These are phyloP conservation scores for Penicillium sp. DNA, from an alignment of 2,329 filamentous ascomycete genomes.

Conservation along the genomic window DNA sequence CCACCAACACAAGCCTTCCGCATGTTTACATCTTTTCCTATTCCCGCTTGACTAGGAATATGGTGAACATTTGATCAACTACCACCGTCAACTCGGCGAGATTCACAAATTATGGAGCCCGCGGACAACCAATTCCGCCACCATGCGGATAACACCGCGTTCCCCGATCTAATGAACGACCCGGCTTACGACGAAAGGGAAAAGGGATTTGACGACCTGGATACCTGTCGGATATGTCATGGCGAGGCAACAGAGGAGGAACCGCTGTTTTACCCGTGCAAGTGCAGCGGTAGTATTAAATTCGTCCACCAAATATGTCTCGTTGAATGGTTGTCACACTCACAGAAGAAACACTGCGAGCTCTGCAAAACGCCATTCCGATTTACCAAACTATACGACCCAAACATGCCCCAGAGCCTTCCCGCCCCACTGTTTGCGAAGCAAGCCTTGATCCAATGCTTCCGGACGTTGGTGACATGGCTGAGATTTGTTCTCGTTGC, in stretches of 20 bases:
- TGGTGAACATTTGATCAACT: conserved; percentile 24
- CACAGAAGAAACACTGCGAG: conserved; percentile 99
- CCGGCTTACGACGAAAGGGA: conserved; percentile 48
- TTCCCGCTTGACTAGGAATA: conserved; percentile 17
- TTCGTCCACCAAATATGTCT: conserved; percentile 96
- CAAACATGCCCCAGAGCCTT: conserved; percentile 83
- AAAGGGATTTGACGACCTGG: conserved; percentile 55
- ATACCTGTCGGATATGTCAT: conserved; percentile 96
- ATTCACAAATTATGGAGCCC: conserved; percentile 30
- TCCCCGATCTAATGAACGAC: conserved; percentile 60
- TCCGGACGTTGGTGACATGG: conserved; percentile 73
- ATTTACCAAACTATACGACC: conserved; percentile 96
- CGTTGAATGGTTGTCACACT: conserved; percentile 98
- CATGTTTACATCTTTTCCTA: conserved; percentile 3
- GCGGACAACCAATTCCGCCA: conserved; percentile 22
- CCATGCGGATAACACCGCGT: conserved; percentile 21
- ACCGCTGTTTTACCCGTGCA: conserved; percentile 95
- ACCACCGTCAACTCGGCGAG: conserved; percentile 21
- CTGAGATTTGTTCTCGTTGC: conserved; percentile 74
- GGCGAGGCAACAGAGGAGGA: conserved; percentile 80
- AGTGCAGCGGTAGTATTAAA: conserved; percentile 98
- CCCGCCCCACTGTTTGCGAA: conserved; percentile 78
- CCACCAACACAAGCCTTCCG: neutral
- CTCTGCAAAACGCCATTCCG: conserved; percentile 97
- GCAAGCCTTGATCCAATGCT: conserved; percentile 71